Evolutionary conservation across 805 yeast genomes (phyloP).

Genomic region (Pichia gijzeniarum): DNA sequence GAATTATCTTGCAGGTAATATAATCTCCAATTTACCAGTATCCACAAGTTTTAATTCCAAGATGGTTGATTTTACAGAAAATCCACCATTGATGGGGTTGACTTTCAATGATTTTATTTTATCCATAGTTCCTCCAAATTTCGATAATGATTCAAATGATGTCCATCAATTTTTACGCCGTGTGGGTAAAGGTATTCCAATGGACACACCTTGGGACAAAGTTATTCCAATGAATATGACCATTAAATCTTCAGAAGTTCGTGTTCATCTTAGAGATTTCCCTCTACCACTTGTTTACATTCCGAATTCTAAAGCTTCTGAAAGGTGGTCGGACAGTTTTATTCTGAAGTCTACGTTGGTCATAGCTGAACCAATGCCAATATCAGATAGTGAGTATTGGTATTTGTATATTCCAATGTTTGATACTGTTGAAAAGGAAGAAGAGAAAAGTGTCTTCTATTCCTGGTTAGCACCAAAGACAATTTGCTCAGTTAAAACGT

Average conservation of each 20-base stretch:
- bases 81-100: constrained; percentile 46
- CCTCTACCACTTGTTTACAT: constrained; percentile 78
- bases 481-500: constrained; percentile 66
- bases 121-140: constrained; percentile 39
- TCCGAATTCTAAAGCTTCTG: constrained; percentile 34
- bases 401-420: constrained; percentile 57
- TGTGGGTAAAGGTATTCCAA: constrained; percentile 80
- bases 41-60: constrained; percentile 39
- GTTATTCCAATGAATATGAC: constrained; percentile 59
- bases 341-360: constrained; percentile 52
- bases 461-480: constrained; percentile 67
- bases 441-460: constrained; percentile 38
- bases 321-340: constrained; percentile 11
- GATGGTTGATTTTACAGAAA: constrained; percentile 39
- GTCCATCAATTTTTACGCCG: constrained; percentile 58
- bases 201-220: constrained; percentile 59
- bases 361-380: constrained; percentile 57
- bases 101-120: constrained; percentile 43
- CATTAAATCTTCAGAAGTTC: constrained; percentile 50
- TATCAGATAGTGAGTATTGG: constrained; percentile 47
- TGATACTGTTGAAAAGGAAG: constrained; percentile 31
- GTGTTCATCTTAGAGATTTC: constrained; percentile 75
- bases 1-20: constrained; percentile 36
- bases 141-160: constrained; percentile 35
- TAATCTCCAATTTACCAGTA: constrained; percentile 25